Conservation (phyloP, 805 yeast genomes). For the Starmera dryadoides region DNA sequence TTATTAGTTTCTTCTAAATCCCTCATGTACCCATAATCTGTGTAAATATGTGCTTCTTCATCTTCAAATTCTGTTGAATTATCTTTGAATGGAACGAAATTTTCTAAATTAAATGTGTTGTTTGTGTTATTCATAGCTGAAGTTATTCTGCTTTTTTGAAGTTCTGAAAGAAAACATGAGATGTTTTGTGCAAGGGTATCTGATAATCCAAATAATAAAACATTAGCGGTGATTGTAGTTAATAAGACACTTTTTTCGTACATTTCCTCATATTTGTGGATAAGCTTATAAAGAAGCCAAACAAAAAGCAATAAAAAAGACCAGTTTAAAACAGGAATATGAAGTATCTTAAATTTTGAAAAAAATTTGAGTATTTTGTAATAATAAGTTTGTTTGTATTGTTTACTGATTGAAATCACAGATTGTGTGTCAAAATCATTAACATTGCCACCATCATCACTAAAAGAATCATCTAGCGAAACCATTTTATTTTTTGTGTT, state of each 20-base stretch:
- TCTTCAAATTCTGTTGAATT: conserved; percentile 4
- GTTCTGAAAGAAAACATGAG: conserved; percentile 14
- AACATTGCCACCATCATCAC: not conserved
- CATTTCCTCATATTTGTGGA: conserved; percentile 49
- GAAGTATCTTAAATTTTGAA: conserved; percentile 28
- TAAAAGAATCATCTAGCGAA: not conserved
- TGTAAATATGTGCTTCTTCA: conserved; percentile 15
- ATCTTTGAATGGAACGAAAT: not conserved
- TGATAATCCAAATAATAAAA: conserved; percentile 81
- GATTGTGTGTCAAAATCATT: conserved; percentile 3
- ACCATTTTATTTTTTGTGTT: too few relatives aligned
- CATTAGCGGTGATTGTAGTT: conserved; percentile 77
- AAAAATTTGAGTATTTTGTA: conserved; percentile 14
- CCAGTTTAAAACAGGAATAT: conserved; percentile 53
- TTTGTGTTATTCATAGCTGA: conserved; percentile 1
- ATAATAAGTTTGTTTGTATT: conserved; percentile 10
- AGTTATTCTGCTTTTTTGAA: conserved; percentile 2
- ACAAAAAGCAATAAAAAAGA: conserved; percentile 42
- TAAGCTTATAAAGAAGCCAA: conserved; percentile 40
- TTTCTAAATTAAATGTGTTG: conserved; percentile 11
- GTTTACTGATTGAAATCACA: conserved; percentile 5
- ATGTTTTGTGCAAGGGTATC: conserved; percentile 77
- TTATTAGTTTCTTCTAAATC: conserved; percentile 7
- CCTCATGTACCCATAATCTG: conserved; percentile 26
- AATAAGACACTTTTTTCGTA: conserved; percentile 60